Base-by-base conservation (phyloP, 2,329 filamentous ascomycete genomes). In the Aspergillus terreus region DNA sequence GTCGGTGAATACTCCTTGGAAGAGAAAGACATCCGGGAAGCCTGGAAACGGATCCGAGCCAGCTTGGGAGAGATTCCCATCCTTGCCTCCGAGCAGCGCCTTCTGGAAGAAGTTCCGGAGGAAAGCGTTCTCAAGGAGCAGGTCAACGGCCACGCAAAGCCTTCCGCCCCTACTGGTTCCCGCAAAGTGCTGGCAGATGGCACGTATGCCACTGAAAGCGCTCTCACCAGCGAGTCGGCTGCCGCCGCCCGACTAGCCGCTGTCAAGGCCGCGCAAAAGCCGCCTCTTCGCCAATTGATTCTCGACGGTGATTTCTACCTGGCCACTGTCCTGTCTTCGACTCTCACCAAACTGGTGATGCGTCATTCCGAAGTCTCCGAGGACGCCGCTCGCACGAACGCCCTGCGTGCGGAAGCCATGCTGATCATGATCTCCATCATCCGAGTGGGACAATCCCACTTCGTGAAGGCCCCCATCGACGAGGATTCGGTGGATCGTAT, bases 381-480 rank as follows among this genome's bases (percentile, higher is more conserved):
- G 21, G 92, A 96, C 63, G 74, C 80, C 41, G 88, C 89, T 41
- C 87, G 94, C 36, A 97, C 92, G 27, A 99, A 99, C 63, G 92
- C 92, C 27, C 82, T 99, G 23, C 87, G 90, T 46, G 94, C 94
- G 3, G 94, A 99, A 73, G 94, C 94, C 42, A 99, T 99, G 94
- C 82, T 99, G 48, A 97, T 99, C 69, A 96, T 97, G 92, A 96
- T 99, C 63, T 97, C 94, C 4, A 95, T 99, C 61, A 90, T 99
- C 60, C 91, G 94, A 46, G 94, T 96, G 54, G 94, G 94, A 38
- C 94, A 99, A 74, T 97, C 92, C n/a, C 90, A 96, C 58, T 99
- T 99, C 62, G 94, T 95, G 67, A 97, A 97, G 77, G 88, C 90
- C 1, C 89, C 91, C 2, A 97, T 99, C 58, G 94, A 99, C 57